Evolutionary conservation across 1,284 basidiomycete genomes (phyloP), one percentile per base, ranked within the genome.

Genomic region (Cystobasidium slooffiae): DNA sequence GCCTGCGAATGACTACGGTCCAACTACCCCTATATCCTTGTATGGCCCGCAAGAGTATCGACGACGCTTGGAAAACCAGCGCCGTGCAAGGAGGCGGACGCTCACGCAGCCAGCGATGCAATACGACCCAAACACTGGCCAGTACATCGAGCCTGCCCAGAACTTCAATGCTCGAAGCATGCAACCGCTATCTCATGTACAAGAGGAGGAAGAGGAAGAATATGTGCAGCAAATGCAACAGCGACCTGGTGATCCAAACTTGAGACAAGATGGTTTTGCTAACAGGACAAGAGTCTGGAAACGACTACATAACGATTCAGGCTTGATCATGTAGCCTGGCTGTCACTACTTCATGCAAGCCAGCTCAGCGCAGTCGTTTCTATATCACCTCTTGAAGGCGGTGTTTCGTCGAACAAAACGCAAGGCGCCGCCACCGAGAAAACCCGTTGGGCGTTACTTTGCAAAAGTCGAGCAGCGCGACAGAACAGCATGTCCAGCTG

Each of bases 151-250:
- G 24, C 61, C 61, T 24, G 66, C 66, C 6, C 24, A 18, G 10
- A 68, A 37, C 39, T 68, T 68, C 18, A 18, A 18, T 6, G 37
- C 56, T 41, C 37, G 66, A 18, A 58, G 39, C 9, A 46, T 41
- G 6, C 46, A 59, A 10, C n/a, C 49, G 5, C 20, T 73, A n/a
- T 51, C 6, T 39, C 43, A 66, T 37, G 51, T 64, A 24, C 51
- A 64, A 16, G 70, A 73, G 55, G 70, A 73, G 20, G 70, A 73
- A 31, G 62, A 73, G n/a, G 51, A 66, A 6, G 56, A 59, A 41
- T 31, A 18, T n/a, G 43, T n/a, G 2, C 12, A 39, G 41, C 6
- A 7, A 16, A n/a, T 41, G 16, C n/a, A 24, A 12, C 14, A 24
- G n/a, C 46, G 44, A 61, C 37, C 62, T 31, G 55, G 24, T 24